Percentiles rank a stretch among this genome's conserved stretches.
phyloP scores from a whole-genome alignment of 345 rosid genomes.

The Cardamine occulta region DNA sequence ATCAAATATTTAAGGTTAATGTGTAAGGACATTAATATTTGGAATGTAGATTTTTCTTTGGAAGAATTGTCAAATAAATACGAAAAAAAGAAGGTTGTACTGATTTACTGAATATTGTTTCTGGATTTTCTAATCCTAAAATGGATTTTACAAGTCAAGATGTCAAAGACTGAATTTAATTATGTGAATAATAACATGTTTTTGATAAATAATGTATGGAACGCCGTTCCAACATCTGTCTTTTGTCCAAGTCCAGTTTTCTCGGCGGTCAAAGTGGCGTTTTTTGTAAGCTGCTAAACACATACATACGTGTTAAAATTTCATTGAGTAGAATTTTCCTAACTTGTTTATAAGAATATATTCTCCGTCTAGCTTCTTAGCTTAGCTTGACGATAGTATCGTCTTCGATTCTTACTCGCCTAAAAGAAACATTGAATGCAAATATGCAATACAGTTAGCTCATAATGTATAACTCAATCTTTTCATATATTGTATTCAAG shows the following conservation, averaged over 20 bases:
- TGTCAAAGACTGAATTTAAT: background rate
- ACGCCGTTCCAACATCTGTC: constrained; percentile 18
- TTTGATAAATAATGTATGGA: background rate
- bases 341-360: background rate
- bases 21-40: constrained; percentile 27
- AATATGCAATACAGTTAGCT: too few species aligned
- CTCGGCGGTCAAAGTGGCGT: constrained; percentile 41
- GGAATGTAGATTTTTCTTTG: constrained; percentile 4
- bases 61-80: constrained; percentile 24
- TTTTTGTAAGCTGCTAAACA: background rate
- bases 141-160: background rate
- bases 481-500: background rate
- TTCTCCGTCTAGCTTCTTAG: too few species aligned
- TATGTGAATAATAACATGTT: background rate
- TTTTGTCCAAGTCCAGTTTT: constrained; percentile 36
- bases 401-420: too few species aligned
- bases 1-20: background rate
- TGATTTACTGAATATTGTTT: constrained; percentile 28
- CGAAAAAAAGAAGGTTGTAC: background rate
- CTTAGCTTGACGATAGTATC: too few species aligned
- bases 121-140: background rate
- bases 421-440: too few species aligned
- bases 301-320: background rate
- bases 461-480: background rate
- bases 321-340: background rate